Evolutionary conservation across 129 eudicot genomes (phyloP).

Genomic region (Chrysanthemum lavandulifolium): DNA sequence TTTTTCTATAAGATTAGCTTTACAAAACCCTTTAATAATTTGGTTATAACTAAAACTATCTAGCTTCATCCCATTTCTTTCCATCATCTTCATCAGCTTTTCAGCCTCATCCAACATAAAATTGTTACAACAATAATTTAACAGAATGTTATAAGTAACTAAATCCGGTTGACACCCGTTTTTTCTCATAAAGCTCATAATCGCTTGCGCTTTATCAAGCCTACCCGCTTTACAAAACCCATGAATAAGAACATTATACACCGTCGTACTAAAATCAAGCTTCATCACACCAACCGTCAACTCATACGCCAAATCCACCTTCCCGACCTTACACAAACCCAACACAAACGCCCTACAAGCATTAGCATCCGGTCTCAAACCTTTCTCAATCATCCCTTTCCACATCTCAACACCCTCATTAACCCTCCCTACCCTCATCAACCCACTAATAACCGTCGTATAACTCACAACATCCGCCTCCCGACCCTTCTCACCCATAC

Average conservation of each 20-base stretch:
- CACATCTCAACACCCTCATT: constrained; percentile 78
- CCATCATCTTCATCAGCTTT: constrained; percentile 60
- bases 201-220: constrained; percentile 73
- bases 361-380: constrained; percentile 58
- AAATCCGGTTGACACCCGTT: constrained; percentile 83
- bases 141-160: constrained; percentile 65
- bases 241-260: constrained; percentile 71
- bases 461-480: constrained; percentile 86
- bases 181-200: constrained; percentile 62
- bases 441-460: constrained; percentile 70
- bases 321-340: constrained; percentile 71
- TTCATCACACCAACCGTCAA: constrained; percentile 69
- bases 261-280: constrained; percentile 42
- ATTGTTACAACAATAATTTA: constrained; percentile 75
- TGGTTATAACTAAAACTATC: constrained; percentile 88
- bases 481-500: constrained; percentile 68
- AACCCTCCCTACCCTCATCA: constrained; percentile 47
- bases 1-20: constrained; percentile 62
- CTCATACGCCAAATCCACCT: constrained; percentile 95
- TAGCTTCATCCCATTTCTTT: constrained; percentile 53
- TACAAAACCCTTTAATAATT: constrained; percentile 80
- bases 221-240: constrained; percentile 80
- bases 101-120: constrained; percentile 74
- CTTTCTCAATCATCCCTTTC: constrained; percentile 66
- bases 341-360: constrained; percentile 87